Conservation (phyloP, 345 rosid genomes). For the Moricandia moricandioides region DNA sequence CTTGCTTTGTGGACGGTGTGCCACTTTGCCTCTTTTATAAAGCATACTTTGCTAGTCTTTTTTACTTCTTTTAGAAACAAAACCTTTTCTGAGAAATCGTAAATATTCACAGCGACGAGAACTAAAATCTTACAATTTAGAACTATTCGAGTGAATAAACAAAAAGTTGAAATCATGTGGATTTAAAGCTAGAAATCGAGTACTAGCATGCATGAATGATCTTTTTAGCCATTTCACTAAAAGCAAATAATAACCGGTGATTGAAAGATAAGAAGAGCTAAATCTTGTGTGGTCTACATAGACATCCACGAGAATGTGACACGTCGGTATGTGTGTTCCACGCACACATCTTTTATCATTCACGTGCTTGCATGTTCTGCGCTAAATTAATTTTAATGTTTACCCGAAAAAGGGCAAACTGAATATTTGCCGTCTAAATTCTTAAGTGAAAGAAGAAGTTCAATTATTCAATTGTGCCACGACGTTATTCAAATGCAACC, state of each 20-base stretch:
- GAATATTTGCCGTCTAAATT: slow-evolving; percentile 1
- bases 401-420: not conserved
- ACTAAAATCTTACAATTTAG: not conserved
- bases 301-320: not conserved
- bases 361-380: not conserved
- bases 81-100: not conserved
- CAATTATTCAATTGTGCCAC: not conserved
- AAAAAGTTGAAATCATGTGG: too few species aligned
- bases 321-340: not conserved
- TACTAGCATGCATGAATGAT: too few species aligned
- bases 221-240: too few species aligned
- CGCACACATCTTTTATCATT: slow-evolving; percentile 10
- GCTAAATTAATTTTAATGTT: not conserved
- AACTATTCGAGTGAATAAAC: not conserved
- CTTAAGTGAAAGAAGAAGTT: slow-evolving; percentile 6
- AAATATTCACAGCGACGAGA: not conserved
- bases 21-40: not conserved
- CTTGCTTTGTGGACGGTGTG: not conserved
- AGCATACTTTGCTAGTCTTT: not conserved
- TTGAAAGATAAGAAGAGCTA: not conserved
- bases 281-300: not conserved
- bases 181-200: too few species aligned
- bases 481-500: slow-evolving; percentile 7
- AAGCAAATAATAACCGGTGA: too few species aligned
- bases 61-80: not conserved